phyloP scores from a whole-genome alignment of 345 rosid genomes.

The Citrus glauca region DNA sequence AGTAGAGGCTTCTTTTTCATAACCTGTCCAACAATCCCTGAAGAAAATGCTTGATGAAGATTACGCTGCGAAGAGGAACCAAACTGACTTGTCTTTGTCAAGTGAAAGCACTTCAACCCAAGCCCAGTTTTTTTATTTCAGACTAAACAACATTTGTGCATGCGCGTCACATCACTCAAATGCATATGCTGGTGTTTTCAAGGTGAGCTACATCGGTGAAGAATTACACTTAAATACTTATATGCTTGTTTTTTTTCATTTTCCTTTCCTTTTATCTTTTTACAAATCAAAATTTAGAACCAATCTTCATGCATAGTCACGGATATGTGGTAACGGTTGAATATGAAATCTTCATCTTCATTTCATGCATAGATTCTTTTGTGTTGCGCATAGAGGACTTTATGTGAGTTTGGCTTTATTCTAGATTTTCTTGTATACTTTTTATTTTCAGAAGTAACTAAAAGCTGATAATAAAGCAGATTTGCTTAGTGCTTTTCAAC shows the following conservation, averaged over 20 bases:
- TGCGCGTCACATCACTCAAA: neutral
- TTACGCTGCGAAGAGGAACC: neutral
- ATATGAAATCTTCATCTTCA: neutral
- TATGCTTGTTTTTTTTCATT: too few species aligned
- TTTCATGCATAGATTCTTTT: neutral
- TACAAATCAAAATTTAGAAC: neutral
- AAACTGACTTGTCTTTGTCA: neutral
- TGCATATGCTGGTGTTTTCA: neutral
- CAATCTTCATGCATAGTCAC: neutral
- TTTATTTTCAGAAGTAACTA: neutral
- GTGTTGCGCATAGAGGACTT: neutral
- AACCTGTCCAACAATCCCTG: neutral
- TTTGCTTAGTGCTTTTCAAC: neutral
- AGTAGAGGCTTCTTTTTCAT: neutral
- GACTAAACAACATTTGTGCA: neutral
- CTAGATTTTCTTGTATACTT: neutral
- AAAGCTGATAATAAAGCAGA: neutral
- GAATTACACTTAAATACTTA: neutral
- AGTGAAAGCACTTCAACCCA: neutral
- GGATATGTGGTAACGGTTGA: neutral
- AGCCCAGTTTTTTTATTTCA: neutral
- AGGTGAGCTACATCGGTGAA: neutral
- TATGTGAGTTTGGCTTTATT: neutral
- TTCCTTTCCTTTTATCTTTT: too few species aligned
- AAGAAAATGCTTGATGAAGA: neutral